Conservation (phyloP, 306 rosid genomes). For the Hippophae tibetana region DNA sequence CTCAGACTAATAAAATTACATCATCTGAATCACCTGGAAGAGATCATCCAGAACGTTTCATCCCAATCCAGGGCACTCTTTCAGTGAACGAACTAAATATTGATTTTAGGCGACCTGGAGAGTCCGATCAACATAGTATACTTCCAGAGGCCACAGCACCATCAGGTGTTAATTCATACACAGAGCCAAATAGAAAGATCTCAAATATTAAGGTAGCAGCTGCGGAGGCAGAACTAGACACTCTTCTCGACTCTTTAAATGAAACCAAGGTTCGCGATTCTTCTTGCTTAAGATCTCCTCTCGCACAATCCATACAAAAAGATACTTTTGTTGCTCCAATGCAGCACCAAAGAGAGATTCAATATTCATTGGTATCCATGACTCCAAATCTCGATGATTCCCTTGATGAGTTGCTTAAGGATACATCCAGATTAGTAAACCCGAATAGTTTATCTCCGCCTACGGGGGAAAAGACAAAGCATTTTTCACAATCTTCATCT, state of each 20-base stretch:
- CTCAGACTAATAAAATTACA: constrained; percentile 12
- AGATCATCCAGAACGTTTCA: constrained; percentile 17
- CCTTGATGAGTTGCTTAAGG: constrained; percentile 61
- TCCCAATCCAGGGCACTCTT: constrained; percentile 8
- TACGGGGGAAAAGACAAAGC: constrained; percentile 22
- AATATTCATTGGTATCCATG: constrained; percentile 18
- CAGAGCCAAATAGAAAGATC: constrained; percentile 20
- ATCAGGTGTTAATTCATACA: constrained; percentile 11
- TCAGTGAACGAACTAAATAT: constrained; percentile 14
- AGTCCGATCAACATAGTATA: constrained; percentile 22
- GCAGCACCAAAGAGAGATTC: constrained; percentile 25
- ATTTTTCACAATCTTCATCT: constrained; percentile 27
- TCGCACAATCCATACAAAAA: constrained; percentile 16
- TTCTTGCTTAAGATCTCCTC: constrained; percentile 15
- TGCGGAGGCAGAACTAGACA: constrained; percentile 62
- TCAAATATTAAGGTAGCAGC: constrained; percentile 32
- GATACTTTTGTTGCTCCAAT: constrained; percentile 18
- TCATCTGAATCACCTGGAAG: constrained; percentile 23
- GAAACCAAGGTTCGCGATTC: constrained; percentile 31
- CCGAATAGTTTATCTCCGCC: constrained; percentile 19
- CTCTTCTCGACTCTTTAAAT: constrained; percentile 54
- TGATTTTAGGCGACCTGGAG: constrained; percentile 16
- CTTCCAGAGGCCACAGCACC: constrained; percentile 16
- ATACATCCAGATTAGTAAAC: constrained; percentile 37
- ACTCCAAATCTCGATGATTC: constrained; percentile 47